phyloP scores from a whole-genome alignment of 805 yeast genomes.

The Candida caryicola region DNA sequence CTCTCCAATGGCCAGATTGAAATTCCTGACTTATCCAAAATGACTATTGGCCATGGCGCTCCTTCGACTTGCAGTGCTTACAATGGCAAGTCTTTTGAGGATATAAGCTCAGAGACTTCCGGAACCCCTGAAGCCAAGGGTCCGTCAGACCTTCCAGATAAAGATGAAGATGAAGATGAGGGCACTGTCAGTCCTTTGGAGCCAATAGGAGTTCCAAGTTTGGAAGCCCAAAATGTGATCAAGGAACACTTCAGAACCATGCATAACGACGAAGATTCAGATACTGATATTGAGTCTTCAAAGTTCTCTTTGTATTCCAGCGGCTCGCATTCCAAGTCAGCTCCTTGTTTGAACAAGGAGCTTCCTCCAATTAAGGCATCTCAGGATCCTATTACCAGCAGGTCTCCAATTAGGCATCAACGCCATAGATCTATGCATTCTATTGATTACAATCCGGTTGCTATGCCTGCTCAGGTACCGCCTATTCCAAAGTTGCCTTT shows the following conservation, averaged over 20 bases:
- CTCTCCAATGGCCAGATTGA: conserved; percentile 36
- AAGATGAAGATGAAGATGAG: not conserved
- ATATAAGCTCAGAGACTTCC: conserved; percentile 17
- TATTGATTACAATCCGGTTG: conserved; percentile 19
- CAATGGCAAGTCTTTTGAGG: conserved; percentile 28
- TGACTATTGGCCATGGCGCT: conserved; percentile 2
- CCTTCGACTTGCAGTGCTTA: conserved; percentile 9
- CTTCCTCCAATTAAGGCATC: conserved; percentile 5
- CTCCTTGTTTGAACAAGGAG: conserved; percentile 15
- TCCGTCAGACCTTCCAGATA: not conserved
- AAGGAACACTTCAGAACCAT: conserved; percentile 24
- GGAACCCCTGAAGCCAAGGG: not conserved
- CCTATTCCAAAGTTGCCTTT: not conserved
- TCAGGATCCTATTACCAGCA: not conserved
- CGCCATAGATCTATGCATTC: conserved; percentile 40
- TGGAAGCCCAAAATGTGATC: conserved; percentile 27
- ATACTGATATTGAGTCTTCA: conserved; percentile 30
- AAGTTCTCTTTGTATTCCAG: conserved; percentile 16
- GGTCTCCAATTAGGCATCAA: conserved; percentile 31
- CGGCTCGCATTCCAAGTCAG: conserved; percentile 17
- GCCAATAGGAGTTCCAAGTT: conserved; percentile 37
- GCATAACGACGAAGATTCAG: conserved; percentile 23
- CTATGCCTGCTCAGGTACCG: no score
- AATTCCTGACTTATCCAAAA: conserved; percentile 33
- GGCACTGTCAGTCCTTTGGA: conserved; percentile 17